Base-by-base conservation (phyloP, 106 monocot genomes). In the Xerophyta viscosa region DNA sequence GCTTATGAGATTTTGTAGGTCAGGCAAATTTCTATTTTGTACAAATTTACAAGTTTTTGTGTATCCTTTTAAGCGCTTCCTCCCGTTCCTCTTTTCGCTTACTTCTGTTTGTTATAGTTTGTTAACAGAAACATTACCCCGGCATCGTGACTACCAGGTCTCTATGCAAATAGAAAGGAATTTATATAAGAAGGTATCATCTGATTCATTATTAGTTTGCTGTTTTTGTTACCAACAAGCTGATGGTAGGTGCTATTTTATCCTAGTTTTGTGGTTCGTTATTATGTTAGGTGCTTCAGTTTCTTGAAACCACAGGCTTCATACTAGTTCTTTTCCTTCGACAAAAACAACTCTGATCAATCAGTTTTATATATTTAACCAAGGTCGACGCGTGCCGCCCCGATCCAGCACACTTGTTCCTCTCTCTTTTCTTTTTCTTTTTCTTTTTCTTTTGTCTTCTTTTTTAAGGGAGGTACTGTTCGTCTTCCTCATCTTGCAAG, bases 1-100 rank as follows among this genome's bases (percentile, higher is more conserved):
- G 73, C 88, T 98, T 30, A 52, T 98, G 31, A 69, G 96, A 12
- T 90, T 82, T 86, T 89, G 85, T 24, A 90, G 89, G 96, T 86
- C 3, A 57, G 68, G 14, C 12, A 29, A 37, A 30, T 50, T 18
- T 21, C 14, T 52, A 27, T 30, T 37, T 15, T 20, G 0, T 26
- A 20, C 4, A 2, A 50, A 4, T 24, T 7, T 27, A 23, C 25
- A 50, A 24, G 8, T 14, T 50, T 17, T 37, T 36, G 2, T 33
- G 14, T 8, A 36, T 19, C 14, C 19, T 50, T 27, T 54, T 14
- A 19, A 46, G 20, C 10, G 20, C 21, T 54, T 33, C 31, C 19
- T 15, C 36, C 20, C 8, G 19, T 54, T n/a, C 18, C 21, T 17
- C 22, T 31, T 20, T 14, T 14, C 8, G 20, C 21, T 2, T 5